A percentile compares a stretch with the other conserved stretches of the same genome.
Conservation (phyloP, 257 asterid genomes). For the Coffea eugenioides region DNA sequence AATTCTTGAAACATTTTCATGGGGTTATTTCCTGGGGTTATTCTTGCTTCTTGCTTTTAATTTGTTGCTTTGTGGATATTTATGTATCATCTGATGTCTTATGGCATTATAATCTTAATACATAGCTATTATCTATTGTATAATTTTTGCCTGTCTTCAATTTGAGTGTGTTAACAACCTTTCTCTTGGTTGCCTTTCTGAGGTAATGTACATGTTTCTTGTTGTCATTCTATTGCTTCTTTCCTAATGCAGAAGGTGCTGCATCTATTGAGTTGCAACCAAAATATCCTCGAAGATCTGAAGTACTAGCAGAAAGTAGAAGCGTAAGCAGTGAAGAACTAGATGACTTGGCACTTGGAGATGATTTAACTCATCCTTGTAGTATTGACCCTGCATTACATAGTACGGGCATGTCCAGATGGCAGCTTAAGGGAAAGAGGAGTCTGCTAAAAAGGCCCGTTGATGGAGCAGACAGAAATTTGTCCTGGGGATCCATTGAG, state of each 20-base stretch:
- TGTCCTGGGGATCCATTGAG: constrained; percentile 39
- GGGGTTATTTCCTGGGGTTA: not conserved
- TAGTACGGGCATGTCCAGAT: constrained; percentile 57
- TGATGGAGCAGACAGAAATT: constrained; percentile 48
- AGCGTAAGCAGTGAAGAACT: constrained; percentile 77
- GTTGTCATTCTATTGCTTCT: constrained; percentile 20
- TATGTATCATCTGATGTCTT: not conserved
- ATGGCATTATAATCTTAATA: not conserved
- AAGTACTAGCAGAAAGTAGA: constrained; percentile 57
- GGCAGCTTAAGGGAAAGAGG: constrained; percentile 86
- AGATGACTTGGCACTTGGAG: constrained; percentile 54
- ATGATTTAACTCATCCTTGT: constrained; percentile 50
- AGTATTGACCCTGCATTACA: constrained; percentile 36
- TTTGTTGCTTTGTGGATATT: not conserved
- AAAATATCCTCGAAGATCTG: constrained; percentile 70
- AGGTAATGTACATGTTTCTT: not conserved
- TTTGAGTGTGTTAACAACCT: not conserved
- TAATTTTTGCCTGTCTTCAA: not conserved
- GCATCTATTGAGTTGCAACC: constrained; percentile 83
- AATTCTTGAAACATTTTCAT: not conserved
- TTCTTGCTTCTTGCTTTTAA: not conserved
- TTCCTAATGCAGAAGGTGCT: constrained; percentile 68
- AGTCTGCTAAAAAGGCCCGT: constrained; percentile 49
- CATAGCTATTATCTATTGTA: too few relatives aligned
- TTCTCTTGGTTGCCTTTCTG: not conserved